Evolutionary conservation across 768 basidiomycete species (phyloP), one percentile per base, ranked within the genome.

Genomic region (Phaeotremella fagi): DNA sequence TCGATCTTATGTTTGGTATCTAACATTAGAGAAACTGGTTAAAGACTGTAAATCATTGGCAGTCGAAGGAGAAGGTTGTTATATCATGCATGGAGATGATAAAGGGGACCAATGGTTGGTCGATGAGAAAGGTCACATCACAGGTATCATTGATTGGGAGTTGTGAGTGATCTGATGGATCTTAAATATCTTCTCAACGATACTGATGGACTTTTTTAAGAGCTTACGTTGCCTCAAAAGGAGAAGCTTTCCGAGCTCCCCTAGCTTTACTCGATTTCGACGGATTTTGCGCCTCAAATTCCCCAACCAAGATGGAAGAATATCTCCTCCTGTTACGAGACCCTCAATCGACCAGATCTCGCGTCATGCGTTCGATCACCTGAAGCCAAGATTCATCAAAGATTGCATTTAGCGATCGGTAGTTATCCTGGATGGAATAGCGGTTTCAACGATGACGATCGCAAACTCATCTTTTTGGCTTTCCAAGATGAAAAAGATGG

Each of bases 141-240:
- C 56, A 3, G 58, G 63, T 11, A 60, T 71, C 38, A 68, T 75
- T 33, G 68, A 75, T 46, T 75, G 75, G 75, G 75, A 75, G 50
- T 71, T 61, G 61, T 59, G 26, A 42, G 61, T 47, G 16, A 43
- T 7, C 41, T 7, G 23, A 43, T 33, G n/a, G n/a, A n/a, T 31
- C 23, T 20, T 11, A n/a, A 15, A 6, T 14, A 47, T 2, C 45
- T 29, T 16, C 9, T 22, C 37, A 16, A 14, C 9, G 23, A 16
- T 6, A 31, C 38, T n/a, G 47, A 37, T 22, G 48, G 35, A 15
- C 7, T 16, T 33, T 33, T 16, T 7, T 18, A 12, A 51, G 56
- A 51, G 56, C 49, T 31, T 48, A 29, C 15, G 28, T 28, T 15
- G 43, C 38, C 11, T 27, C 29, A 12, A 47, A 42, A 22, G 35